These are phyloP conservation scores for Xylaria sp. DNA, from an alignment of 2,329 filamentous ascomycete genomes.

Conservation along the genomic window DNA sequence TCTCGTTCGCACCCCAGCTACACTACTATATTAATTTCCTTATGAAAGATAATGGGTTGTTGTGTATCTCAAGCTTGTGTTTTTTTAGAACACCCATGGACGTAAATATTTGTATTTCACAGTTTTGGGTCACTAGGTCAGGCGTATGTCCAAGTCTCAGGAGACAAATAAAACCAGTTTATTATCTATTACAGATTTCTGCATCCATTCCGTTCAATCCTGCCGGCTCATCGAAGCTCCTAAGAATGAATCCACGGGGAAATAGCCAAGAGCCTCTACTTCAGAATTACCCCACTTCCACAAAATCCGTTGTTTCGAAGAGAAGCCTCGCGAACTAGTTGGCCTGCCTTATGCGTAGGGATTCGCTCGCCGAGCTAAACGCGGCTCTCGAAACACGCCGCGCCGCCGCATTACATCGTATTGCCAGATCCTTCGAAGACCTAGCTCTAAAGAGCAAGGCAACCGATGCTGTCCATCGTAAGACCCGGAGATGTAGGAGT, in stretches of 20 bases:
- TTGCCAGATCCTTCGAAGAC: constrained; percentile 6
- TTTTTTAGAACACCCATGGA: not conserved
- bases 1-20: not conserved
- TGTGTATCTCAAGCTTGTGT: not conserved
- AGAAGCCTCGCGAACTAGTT: not conserved
- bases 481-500: not conserved
- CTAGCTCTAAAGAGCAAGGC: not conserved
- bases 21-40: not conserved
- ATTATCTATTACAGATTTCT: too few relatives aligned
- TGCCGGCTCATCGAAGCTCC: too few relatives aligned
- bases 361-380: constrained; percentile 15
- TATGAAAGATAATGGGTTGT: not conserved
- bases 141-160: too few relatives aligned
- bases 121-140: too few relatives aligned
- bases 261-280: not conserved
- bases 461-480: not conserved
- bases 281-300: not conserved
- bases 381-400: constrained; percentile 14
- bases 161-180: too few relatives aligned
- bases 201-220: too few relatives aligned
- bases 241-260: not conserved
- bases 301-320: not conserved
- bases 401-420: not conserved
- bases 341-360: not conserved
- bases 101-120: too few relatives aligned